These are phyloP conservation scores for Backusella tarrabulga DNA, from an alignment of 192 early-diverging fungal species.

Conservation along the genomic window DNA sequence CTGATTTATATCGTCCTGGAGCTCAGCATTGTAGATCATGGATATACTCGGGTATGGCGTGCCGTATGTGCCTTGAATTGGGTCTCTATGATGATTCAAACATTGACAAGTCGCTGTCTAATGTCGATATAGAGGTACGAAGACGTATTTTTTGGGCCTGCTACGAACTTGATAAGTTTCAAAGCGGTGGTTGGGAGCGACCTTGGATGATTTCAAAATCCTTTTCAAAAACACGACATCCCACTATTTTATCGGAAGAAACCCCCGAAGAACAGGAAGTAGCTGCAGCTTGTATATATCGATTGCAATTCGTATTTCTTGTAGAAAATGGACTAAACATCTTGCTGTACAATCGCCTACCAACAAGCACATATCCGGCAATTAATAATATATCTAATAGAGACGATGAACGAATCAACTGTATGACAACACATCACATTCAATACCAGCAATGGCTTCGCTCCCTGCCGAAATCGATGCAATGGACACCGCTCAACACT, in stretches of 20 bases:
- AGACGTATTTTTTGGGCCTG: constrained; percentile 19
- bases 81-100: constrained; percentile 15
- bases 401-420: neutral
- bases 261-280: constrained; percentile 7
- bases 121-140: constrained; percentile 12
- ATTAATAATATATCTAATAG: neutral
- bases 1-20: constrained; percentile 13
- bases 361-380: neutral
- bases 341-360: neutral
- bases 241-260: neutral
- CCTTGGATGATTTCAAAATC: constrained; percentile 11
- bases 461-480: neutral
- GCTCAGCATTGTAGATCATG: constrained; percentile 23
- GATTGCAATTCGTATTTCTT: constrained; percentile 2
- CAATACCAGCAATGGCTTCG: neutral
- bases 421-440: neutral
- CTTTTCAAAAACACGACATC: neutral
- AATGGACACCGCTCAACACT: constrained; percentile 2
- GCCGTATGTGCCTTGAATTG: constrained; percentile 26
- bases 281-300: constrained; percentile 2
- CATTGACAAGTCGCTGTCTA: neutral
- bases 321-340: constrained; percentile 8
- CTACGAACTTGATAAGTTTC: constrained; percentile 22
- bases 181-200: constrained; percentile 11
- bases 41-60: constrained; percentile 33